phyloP scores from a whole-genome alignment of 176 grass and related monocot genomes.

The Eleusine coracana region DNA sequence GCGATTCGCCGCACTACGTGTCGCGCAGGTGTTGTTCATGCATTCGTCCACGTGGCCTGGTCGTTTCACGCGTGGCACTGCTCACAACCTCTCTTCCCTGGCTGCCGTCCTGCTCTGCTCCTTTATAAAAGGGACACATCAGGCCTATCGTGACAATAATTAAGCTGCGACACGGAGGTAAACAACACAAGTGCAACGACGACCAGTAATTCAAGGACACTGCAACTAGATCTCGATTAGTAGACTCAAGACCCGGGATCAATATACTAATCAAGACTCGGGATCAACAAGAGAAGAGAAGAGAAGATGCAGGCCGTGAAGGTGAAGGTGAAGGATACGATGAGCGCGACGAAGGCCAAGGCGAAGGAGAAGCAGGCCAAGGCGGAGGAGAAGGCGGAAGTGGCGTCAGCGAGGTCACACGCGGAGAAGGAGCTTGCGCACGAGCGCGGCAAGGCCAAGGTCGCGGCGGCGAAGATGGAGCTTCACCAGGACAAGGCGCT shows the following conservation, averaged over 20 bases:
- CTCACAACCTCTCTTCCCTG: background rate
- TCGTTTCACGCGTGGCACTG: background rate
- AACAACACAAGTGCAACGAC: background rate
- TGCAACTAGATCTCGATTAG: no score
- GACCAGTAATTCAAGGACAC: no score
- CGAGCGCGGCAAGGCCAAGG: constrained; percentile 65
- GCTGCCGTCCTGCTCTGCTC: no score
- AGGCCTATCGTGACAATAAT: no score
- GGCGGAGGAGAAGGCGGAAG: constrained; percentile 53
- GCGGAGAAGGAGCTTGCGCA: constrained; percentile 51
- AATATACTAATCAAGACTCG: no score
- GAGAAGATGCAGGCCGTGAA: constrained; percentile 44
- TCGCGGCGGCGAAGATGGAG: constrained; percentile 65
- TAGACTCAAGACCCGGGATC: no score
- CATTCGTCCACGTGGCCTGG: background rate
- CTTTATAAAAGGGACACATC: background rate
- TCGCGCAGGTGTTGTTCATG: background rate
- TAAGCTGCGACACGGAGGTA: no score
- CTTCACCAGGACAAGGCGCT: constrained; percentile 51
- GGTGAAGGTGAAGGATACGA: constrained; percentile 59
- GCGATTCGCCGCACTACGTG: background rate
- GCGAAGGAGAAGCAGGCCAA: constrained; percentile 38
- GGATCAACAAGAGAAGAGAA: background rate
- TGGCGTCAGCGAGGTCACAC: constrained; percentile 41
- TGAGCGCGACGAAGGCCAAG: constrained; percentile 56